These are phyloP conservation scores for Phlebiopsis gigantea DNA, from an alignment of 768 basidiomycete species.

Conservation along the genomic window DNA sequence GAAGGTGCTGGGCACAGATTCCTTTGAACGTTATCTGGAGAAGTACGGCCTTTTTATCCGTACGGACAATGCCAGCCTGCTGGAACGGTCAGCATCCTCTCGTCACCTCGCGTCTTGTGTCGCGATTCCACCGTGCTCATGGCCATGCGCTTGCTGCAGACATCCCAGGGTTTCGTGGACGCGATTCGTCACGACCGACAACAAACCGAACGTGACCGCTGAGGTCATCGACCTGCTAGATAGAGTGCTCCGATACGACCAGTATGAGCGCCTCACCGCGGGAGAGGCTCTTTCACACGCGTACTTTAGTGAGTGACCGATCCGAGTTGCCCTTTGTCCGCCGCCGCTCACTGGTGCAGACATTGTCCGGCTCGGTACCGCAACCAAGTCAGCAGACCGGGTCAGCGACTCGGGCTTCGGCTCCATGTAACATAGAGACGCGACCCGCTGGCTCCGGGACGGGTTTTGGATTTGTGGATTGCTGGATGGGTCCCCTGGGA, in stretches of 20 bases:
- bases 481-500: background rate
- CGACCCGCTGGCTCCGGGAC: conserved; percentile 1
- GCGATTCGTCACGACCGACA: conserved; percentile 88
- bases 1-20: conserved; percentile 94
- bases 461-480: background rate
- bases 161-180: conserved; percentile 93
- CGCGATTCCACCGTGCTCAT: background rate
- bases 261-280: conserved; percentile 92
- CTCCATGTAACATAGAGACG: conserved; percentile 15
- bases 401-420: conserved; percentile 29
- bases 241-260: conserved; percentile 92
- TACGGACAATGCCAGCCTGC: conserved; percentile 86
- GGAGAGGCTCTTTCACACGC: conserved; percentile 86
- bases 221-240: conserved; percentile 96
- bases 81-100: conserved; percentile 58
- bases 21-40: conserved; percentile 85
- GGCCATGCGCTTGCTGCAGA: conserved; percentile 33
- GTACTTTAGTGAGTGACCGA: conserved; percentile 67
- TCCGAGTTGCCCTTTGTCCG: background rate
- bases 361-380: conserved; percentile 24
- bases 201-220: conserved; percentile 88
- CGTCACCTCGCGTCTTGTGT: background rate
- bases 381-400: conserved; percentile 24
- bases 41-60: conserved; percentile 93
- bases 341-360: conserved; percentile 15